These are phyloP conservation scores for Aphanomyces invadans DNA, from an alignment of 352 stramenopile genomes.

Conservation along the genomic window DNA sequence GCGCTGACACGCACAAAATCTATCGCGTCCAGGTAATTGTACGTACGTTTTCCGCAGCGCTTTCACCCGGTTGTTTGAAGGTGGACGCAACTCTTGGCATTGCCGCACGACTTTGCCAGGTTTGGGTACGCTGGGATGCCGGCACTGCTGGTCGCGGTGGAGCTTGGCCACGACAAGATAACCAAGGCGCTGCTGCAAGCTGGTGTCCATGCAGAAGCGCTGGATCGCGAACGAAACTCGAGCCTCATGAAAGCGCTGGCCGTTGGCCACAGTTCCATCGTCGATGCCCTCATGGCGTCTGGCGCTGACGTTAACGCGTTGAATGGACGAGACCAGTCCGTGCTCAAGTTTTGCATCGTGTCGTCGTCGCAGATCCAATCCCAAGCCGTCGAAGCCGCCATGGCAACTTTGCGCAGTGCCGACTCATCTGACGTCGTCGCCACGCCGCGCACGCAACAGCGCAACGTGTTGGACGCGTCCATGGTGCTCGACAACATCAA, in stretches of 20 bases:
- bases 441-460: too few relatives aligned
- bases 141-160: conserved; percentile 43
- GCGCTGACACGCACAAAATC: conserved; percentile 7
- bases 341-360: conserved; percentile 48
- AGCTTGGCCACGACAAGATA: conserved; percentile 34
- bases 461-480: conserved; percentile 21
- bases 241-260: conserved; percentile 57
- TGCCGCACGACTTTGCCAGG: conserved; percentile 32
- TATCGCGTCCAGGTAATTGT: conserved; percentile 12
- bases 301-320: conserved; percentile 47
- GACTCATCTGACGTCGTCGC: not conserved
- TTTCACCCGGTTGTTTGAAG: not conserved
- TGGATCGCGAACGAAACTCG: conserved; percentile 34
- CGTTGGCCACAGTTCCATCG: conserved; percentile 35
- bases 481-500: conserved; percentile 13
- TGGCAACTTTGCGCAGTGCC: conserved; percentile 25
- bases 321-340: conserved; percentile 44
- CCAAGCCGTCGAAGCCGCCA: not conserved
- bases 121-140: conserved; percentile 50
- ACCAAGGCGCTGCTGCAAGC: conserved; percentile 34
- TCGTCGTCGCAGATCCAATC: conserved; percentile 25
- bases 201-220: conserved; percentile 31
- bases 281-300: conserved; percentile 29
- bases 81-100: conserved; percentile 51
- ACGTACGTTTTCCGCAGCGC: not conserved